Percentiles rank a stretch among this genome's conserved stretches.
phyloP scores from a whole-genome alignment of 1,139 yeast species.

The Suhomyces bribrorum region DNA sequence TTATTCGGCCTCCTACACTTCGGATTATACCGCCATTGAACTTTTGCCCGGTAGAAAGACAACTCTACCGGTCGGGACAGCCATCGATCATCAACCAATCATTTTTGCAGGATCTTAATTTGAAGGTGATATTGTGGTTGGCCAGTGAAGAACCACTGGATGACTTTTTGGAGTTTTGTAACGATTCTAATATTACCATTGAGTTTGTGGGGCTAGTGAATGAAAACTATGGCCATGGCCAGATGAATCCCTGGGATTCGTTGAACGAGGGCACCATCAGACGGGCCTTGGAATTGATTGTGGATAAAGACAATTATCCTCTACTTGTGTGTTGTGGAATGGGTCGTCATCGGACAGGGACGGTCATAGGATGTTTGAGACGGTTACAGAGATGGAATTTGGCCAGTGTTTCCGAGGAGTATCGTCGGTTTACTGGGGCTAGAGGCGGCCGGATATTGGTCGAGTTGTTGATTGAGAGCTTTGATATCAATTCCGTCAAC shows the following conservation, averaged over 20 bases:
- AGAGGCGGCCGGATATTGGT: constrained; percentile 90
- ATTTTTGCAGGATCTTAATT: constrained; percentile 69
- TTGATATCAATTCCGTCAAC: constrained; percentile 58
- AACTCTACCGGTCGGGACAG: constrained; percentile 86
- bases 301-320: constrained; percentile 75
- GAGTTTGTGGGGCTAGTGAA: constrained; percentile 71
- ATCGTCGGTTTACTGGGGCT: constrained; percentile 88
- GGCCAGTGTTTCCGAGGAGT: constrained; percentile 91
- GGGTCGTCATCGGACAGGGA: constrained; percentile 97
- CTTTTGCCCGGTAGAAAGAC: constrained; percentile 90
- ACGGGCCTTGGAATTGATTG: constrained; percentile 74
- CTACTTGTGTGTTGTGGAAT: constrained; percentile 91
- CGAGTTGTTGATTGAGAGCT: constrained; percentile 85
- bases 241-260: constrained; percentile 90
- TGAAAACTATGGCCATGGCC: constrained; percentile 27
- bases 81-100: constrained; percentile 95
- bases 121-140: constrained; percentile 86
- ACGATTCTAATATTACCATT: constrained; percentile 62
- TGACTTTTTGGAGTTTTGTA: constrained; percentile 79
- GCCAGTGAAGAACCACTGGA: constrained; percentile 96
- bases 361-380: constrained; percentile 90
- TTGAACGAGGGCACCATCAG: constrained; percentile 79
- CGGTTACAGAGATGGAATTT: constrained; percentile 94
- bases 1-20: constrained; percentile 49
- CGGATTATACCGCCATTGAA: constrained; percentile 90